Conservation (phyloP, 306 rosid genomes). For the Vachellia pachyceras region DNA sequence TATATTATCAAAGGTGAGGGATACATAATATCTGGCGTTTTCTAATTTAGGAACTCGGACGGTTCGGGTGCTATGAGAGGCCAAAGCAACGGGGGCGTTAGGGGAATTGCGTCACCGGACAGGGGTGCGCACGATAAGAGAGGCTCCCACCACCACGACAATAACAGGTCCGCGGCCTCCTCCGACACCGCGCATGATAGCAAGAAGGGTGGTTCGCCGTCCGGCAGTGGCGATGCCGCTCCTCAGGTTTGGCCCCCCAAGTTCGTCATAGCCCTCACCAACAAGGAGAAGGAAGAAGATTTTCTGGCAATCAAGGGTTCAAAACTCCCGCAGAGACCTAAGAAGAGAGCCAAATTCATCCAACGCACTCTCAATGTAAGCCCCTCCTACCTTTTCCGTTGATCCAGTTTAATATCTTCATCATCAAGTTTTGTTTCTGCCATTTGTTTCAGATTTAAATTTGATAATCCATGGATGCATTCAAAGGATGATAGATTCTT, state of each 20-base stretch:
- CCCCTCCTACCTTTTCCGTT: constrained; percentile 1
- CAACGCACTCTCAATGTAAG: constrained; percentile 97
- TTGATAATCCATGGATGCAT: not conserved
- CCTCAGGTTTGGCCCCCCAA: constrained; percentile 84
- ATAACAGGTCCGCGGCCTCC: constrained; percentile 73
- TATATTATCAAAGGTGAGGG: not conserved
- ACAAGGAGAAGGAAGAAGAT: constrained; percentile 96
- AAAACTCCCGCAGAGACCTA: constrained; percentile 91
- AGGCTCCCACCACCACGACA: constrained; percentile 47
- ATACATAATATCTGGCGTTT: not conserved
- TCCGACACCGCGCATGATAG: constrained; percentile 96
- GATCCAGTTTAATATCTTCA: not conserved
- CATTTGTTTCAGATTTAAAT: too few relatives aligned
- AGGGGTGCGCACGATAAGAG: constrained; percentile 92
- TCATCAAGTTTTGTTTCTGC: not conserved
- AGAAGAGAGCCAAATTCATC: constrained; percentile 81
- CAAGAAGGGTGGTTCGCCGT: constrained; percentile 87
- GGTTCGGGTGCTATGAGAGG: constrained; percentile 79
- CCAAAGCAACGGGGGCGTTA: constrained; percentile 73
- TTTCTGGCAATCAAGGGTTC: constrained; percentile 90
- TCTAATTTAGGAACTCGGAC: constrained; percentile 75
- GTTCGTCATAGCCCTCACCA: constrained; percentile 87
- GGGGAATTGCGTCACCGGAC: constrained; percentile 86
- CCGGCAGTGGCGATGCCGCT: constrained; percentile 82
- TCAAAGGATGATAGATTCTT: not conserved